A percentile compares a stretch with the other conserved stretches of the same genome.
phyloP scores from a whole-genome alignment of 345 rosid species.

The Cardamine occulta region DNA sequence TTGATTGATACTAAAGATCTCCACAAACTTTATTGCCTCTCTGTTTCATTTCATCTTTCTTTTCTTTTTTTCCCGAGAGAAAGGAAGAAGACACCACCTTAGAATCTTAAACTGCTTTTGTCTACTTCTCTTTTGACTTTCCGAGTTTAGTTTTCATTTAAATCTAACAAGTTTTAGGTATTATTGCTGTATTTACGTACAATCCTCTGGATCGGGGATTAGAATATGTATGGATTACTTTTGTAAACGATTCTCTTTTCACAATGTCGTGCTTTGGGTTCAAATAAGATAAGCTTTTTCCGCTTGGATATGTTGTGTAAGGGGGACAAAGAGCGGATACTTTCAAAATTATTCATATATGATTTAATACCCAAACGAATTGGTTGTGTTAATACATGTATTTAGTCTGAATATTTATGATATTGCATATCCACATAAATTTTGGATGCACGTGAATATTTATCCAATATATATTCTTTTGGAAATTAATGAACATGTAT shows the following conservation, averaged over 20 bases:
- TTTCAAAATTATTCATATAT: not conserved
- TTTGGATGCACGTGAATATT: not conserved
- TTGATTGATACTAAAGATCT: slow-evolving; percentile 38
- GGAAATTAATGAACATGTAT: not conserved
- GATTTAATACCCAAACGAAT: not conserved
- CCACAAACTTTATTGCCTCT: slow-evolving; percentile 38
- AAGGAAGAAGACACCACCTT: slow-evolving; percentile 43
- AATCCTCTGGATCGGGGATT: slow-evolving; percentile 20
- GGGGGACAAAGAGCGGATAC: not conserved
- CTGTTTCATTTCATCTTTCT: slow-evolving; percentile 37
- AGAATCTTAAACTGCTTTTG: slow-evolving; percentile 37
- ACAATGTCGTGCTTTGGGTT: not conserved
- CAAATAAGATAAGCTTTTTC: not conserved
- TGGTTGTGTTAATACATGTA: not conserved
- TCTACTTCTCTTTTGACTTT: slow-evolving; percentile 35
- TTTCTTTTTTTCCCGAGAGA: slow-evolving; percentile 33
- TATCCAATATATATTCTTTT: not conserved
- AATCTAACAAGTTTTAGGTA: slow-evolving; percentile 15
- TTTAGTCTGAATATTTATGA: no score
- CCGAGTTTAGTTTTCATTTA: slow-evolving; percentile 19
- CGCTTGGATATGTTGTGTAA: slow-evolving; percentile 7
- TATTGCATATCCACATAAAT: not conserved
- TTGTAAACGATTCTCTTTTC: slow-evolving; percentile 32
- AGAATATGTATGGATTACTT: slow-evolving; percentile 30
- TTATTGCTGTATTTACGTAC: slow-evolving; percentile 20